Conservation (phyloP, 2,329 filamentous ascomycete species). For the Xylariaceae sp. region DNA sequence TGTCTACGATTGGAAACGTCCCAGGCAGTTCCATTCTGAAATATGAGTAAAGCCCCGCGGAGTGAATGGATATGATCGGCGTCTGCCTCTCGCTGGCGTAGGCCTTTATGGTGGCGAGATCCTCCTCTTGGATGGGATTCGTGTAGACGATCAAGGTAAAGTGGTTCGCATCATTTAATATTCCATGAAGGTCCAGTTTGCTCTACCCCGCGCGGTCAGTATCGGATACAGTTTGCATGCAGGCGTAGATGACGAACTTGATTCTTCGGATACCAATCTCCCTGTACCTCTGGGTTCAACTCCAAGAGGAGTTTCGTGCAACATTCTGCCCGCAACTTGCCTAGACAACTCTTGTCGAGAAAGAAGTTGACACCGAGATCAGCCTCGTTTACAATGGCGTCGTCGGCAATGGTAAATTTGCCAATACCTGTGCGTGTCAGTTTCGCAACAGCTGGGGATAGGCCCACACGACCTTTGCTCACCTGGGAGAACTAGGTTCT, state of each 20-base stretch:
- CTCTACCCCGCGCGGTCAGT: conserved; percentile 24
- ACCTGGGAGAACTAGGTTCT: conserved; percentile 94
- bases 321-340: conserved; percentile 74
- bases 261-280: conserved; percentile 61
- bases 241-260: conserved; percentile 31
- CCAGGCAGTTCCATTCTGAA: conserved; percentile 76
- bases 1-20: conserved; percentile 91
- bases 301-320: conserved; percentile 76
- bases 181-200: conserved; percentile 36
- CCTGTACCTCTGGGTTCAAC: conserved; percentile 88
- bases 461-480: conserved; percentile 15
- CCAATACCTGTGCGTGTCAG: conserved; percentile 65
- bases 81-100: conserved; percentile 57
- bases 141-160: conserved; percentile 58
- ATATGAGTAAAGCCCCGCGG: conserved; percentile 86
- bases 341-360: conserved; percentile 74
- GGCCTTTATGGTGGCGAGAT: conserved; percentile 43
- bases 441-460: not conserved
- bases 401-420: conserved; percentile 86
- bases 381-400: conserved; percentile 69
- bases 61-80: conserved; percentile 80
- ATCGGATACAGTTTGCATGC: not conserved
- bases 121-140: conserved; percentile 45
- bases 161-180: conserved; percentile 40
- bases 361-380: conserved; percentile 98